phyloP scores from a whole-genome alignment of 2,329 filamentous ascomycete genomes.

The Pleochaeta shiraiana region DNA sequence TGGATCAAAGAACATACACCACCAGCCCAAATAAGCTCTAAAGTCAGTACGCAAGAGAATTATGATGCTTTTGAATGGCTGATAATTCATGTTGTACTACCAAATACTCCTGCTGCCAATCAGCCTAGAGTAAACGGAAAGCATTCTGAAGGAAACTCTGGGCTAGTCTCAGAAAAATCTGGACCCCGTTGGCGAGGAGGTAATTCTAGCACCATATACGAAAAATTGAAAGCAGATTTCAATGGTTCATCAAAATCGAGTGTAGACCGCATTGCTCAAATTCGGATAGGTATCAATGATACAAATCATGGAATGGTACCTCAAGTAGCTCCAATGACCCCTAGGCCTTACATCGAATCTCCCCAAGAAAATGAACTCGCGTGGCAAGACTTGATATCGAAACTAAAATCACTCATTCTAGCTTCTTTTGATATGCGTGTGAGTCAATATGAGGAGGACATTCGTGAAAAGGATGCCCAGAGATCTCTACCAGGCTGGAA shows the following conservation, averaged over 20 bases:
- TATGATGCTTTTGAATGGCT: constrained; percentile 96
- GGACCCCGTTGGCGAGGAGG: constrained; percentile 57
- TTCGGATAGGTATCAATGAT: constrained; percentile 54
- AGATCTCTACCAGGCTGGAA: constrained; percentile 87
- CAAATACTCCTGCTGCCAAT: constrained; percentile 59
- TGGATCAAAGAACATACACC: constrained; percentile 70
- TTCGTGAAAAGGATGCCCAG: constrained; percentile 81
- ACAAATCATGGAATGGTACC: constrained; percentile 42
- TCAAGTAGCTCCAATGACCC: constrained; percentile 38
- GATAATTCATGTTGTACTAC: constrained; percentile 77
- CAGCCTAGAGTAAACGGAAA: constrained; percentile 45
- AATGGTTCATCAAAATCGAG: constrained; percentile 51
- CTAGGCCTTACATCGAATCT: constrained; percentile 43
- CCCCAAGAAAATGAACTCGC: constrained; percentile 60
- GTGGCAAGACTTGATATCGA: constrained; percentile 65
- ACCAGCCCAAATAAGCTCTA: constrained; percentile 28
- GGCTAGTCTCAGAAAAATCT: constrained; percentile 39
- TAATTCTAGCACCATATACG: constrained; percentile 60
- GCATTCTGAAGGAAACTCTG: constrained; percentile 27
- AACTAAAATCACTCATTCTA: constrained; percentile 72
- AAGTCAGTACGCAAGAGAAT: constrained; percentile 54
- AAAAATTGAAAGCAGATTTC: constrained; percentile 81
- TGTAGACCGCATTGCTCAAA: constrained; percentile 62
- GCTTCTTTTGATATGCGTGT: constrained; percentile 80
- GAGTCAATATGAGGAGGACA: constrained; percentile 89